Percentiles rank a stretch among this genome's conserved stretches.
Conservation (phyloP, 768 basidiomycete genomes). For the Astraeus odoratus region DNA sequence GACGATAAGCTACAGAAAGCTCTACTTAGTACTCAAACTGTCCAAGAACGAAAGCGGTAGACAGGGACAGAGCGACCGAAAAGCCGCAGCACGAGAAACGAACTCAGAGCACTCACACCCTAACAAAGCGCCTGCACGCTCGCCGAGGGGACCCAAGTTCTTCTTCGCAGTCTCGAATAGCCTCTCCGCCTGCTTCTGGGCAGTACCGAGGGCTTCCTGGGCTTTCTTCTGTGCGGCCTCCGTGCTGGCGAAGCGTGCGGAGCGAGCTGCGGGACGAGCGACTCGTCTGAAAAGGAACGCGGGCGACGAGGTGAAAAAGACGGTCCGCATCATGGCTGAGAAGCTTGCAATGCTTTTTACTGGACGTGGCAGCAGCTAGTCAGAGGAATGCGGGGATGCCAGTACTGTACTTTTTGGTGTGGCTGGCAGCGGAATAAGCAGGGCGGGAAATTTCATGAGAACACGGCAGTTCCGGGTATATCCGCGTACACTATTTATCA, state of each 20-base stretch:
- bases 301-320: slow-evolving; percentile 9
- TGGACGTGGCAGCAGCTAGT: too few relatives aligned
- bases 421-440: too few relatives aligned
- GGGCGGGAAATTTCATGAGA: too few relatives aligned
- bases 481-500: too few relatives aligned
- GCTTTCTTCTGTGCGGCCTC: slow-evolving; percentile 62
- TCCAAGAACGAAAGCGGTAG: neutral
- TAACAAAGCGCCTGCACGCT: slow-evolving; percentile 52
- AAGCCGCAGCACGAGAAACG: slow-evolving; percentile 11
- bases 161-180: slow-evolving; percentile 45
- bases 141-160: slow-evolving; percentile 41
- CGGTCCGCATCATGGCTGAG: slow-evolving; percentile 16
- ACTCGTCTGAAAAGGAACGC: slow-evolving; percentile 20
- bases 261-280: slow-evolving; percentile 24
- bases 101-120: slow-evolving; percentile 37
- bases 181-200: slow-evolving; percentile 51
- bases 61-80: neutral
- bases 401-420: too few relatives aligned
- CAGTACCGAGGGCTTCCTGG: slow-evolving; percentile 54
- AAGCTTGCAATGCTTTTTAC: too few relatives aligned
- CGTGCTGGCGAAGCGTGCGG: slow-evolving; percentile 33
- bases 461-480: too few relatives aligned
- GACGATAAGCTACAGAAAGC: slow-evolving; percentile 55
- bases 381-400: too few relatives aligned
- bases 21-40: neutral